A percentile compares a stretch with the other conserved stretches of the same genome.
Conservation (phyloP, 1,284 basidiomycete species). For the Schizopora paradoxa region DNA sequence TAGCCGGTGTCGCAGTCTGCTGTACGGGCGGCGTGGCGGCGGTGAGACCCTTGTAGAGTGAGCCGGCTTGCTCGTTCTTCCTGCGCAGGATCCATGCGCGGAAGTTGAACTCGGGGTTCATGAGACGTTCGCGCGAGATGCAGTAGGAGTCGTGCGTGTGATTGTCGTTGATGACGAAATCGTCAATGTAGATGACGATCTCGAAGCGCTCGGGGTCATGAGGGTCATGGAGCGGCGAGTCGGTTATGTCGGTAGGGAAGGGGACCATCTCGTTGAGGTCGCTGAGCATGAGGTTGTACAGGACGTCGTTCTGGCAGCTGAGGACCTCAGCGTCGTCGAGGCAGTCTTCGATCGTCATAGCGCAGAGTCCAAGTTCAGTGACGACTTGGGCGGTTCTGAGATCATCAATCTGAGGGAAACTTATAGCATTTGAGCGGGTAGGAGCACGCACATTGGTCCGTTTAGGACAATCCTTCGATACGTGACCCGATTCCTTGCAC, state of each 20-base stretch:
- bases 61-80: too few species aligned
- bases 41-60: too few species aligned
- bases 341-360: slow-evolving; percentile 15
- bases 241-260: not conserved
- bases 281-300: not conserved
- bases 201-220: not conserved
- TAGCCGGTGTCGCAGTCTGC: too few species aligned
- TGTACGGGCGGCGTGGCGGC: too few species aligned
- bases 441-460: not conserved
- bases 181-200: not conserved
- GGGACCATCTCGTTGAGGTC: not conserved
- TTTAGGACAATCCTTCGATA: slow-evolving; percentile 8
- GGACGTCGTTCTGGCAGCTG: slow-evolving; percentile 10
- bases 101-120: not conserved
- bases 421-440: not conserved
- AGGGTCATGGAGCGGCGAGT: not conserved
- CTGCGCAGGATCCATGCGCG: not conserved
- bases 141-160: not conserved
- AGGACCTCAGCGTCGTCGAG: slow-evolving; percentile 12
- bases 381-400: not conserved
- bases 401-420: not conserved
- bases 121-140: not conserved
- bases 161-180: not conserved
- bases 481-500: slow-evolving; percentile 2
- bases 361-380: not conserved